phyloP scores from a whole-genome alignment of 805 yeast genomes.

The Nakazawaea ishiwadae region DNA sequence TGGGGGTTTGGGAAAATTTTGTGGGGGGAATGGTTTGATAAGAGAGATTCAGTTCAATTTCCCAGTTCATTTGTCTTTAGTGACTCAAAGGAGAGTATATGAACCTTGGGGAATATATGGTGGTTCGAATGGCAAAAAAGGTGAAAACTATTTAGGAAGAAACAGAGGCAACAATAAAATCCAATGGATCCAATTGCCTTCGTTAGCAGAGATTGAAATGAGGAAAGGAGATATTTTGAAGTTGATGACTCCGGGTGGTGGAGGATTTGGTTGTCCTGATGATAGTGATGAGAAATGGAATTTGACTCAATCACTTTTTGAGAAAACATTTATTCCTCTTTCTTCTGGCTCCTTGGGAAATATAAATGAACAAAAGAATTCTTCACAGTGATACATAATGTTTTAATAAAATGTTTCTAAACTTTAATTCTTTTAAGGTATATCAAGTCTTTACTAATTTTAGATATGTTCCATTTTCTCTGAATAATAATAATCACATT shows the following conservation, averaged over 20 bases:
- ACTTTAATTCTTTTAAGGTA: too few relatives aligned
- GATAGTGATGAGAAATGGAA: slow-evolving; percentile 18
- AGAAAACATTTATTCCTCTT: too few relatives aligned
- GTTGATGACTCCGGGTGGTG: slow-evolving; percentile 40
- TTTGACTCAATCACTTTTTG: slow-evolving; percentile 9
- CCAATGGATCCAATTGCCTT: slow-evolving; percentile 29
- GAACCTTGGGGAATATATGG: slow-evolving; percentile 50
- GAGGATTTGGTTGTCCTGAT: slow-evolving; percentile 39
- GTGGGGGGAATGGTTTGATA: slow-evolving; percentile 45
- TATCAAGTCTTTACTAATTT: too few relatives aligned
- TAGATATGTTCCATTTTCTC: too few relatives aligned
- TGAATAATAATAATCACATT: too few relatives aligned
- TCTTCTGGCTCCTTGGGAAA: too few relatives aligned
- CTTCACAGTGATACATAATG: too few relatives aligned
- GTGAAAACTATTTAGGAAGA: slow-evolving; percentile 32
- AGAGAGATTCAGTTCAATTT: slow-evolving; percentile 40
- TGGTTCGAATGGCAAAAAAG: slow-evolving; percentile 42
- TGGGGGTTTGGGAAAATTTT: slow-evolving; percentile 40
- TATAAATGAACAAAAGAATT: too few relatives aligned
- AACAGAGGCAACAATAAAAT: slow-evolving; percentile 22
- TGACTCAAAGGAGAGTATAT: slow-evolving; percentile 43
- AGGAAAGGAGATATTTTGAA: slow-evolving; percentile 33
- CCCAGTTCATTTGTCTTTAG: slow-evolving; percentile 34
- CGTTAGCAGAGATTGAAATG: slow-evolving; percentile 34
- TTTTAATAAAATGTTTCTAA: too few relatives aligned